A percentile compares a stretch with the other conserved stretches of the same genome.
Evolutionary conservation across 306 rosid genomes (phyloP).

Genomic region (Geum urbanum): DNA sequence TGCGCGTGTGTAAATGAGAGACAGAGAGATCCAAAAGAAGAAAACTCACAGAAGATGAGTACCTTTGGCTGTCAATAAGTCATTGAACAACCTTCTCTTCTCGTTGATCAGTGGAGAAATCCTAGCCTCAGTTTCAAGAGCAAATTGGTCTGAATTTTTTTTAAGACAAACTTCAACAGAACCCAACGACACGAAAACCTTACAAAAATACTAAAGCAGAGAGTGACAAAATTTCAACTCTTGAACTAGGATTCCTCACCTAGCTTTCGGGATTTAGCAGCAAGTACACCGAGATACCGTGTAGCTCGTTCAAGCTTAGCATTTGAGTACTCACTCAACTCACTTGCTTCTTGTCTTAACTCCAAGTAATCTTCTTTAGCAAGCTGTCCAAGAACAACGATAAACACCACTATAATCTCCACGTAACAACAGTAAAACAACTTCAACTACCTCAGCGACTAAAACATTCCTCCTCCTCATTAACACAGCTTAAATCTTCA

Average conservation of each 20-base stretch:
- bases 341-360: slow-evolving; percentile 87
- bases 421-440: not conserved
- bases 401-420: slow-evolving; percentile 4
- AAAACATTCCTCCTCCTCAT: not conserved
- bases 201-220: not conserved
- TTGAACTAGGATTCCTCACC: slow-evolving; percentile 37
- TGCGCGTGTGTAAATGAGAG: slow-evolving; percentile 3
- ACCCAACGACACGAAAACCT: slow-evolving; percentile 15
- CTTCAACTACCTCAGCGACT: not conserved
- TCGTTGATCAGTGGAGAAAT: slow-evolving; percentile 78
- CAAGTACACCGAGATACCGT: slow-evolving; percentile 92
- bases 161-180: slow-evolving; percentile 19
- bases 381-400: slow-evolving; percentile 49
- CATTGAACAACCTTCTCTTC: slow-evolving; percentile 91
- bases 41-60: slow-evolving; percentile 30
- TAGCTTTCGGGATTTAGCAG: slow-evolving; percentile 69
- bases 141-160: slow-evolving; percentile 64
- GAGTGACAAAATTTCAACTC: not conserved
- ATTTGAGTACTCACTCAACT: slow-evolving; percentile 85
- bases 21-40: slow-evolving; percentile 16
- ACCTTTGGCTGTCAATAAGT: slow-evolving; percentile 96
- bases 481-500: not conserved
- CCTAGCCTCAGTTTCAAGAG: slow-evolving; percentile 80
- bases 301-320: slow-evolving; percentile 93
- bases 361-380: slow-evolving; percentile 81